phyloP scores from a whole-genome alignment of 768 basidiomycete genomes.

The Inosperma sp. region DNA sequence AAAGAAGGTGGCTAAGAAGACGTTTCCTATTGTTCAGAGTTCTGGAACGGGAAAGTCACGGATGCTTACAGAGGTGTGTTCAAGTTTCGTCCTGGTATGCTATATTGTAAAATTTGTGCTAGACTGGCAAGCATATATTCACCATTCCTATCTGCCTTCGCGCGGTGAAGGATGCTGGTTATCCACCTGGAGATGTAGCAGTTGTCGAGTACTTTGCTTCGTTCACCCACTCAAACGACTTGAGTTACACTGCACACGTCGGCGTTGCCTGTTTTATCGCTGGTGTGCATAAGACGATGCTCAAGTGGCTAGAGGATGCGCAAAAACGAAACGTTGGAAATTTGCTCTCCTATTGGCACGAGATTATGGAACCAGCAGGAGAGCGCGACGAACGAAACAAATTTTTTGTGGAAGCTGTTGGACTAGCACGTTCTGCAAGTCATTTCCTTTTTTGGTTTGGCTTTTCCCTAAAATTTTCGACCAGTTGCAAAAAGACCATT shows the following conservation, averaged over 20 bases:
- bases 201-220: not conserved
- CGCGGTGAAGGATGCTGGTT: not conserved
- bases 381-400: too few species aligned
- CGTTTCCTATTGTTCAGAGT: conserved; percentile 3
- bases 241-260: not conserved
- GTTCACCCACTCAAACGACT: too few species aligned
- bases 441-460: not conserved
- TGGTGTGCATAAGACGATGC: conserved; percentile 14
- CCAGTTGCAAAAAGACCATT: too few species aligned
- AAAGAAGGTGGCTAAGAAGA: not conserved
- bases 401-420: not conserved
- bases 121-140: not conserved
- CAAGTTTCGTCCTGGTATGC: not conserved
- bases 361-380: too few species aligned
- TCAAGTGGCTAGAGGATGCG: conserved; percentile 3
- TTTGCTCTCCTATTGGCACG: too few species aligned
- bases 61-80: conserved; percentile 8
- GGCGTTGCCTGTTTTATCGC: conserved; percentile 12
- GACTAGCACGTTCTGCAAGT: not conserved
- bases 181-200: not conserved
- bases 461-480: not conserved
- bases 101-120: not conserved
- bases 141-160: conserved; percentile 3
- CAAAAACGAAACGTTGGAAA: too few species aligned
- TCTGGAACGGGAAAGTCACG: conserved; percentile 2